Base-by-base conservation (phyloP, 2,329 filamentous ascomycete species). In the Monosporascus sp. region DNA sequence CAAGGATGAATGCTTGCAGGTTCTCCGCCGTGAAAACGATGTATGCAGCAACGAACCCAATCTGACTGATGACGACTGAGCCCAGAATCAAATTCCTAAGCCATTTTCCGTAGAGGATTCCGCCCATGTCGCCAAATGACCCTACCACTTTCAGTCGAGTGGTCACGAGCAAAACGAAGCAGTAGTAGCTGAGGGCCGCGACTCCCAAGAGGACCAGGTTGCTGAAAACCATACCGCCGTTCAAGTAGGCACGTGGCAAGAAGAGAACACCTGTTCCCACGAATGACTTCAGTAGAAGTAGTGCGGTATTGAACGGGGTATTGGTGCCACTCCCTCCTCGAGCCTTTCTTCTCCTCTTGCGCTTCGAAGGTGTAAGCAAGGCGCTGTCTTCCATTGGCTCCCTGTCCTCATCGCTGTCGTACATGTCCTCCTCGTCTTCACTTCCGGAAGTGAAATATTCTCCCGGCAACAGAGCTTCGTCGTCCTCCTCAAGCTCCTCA, bases 81-180 rank as follows among this genome's bases (percentile, higher is more conserved):
- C 80, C 79, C 55, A 99, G 83, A 66, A 99, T 97, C 63, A 95
- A 74, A 55, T 81, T 85, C 55, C 92, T 84, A 87, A 99, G 89
- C 81, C 88, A 92, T 59, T 86, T 88, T 57, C 94, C 94, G 68
- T 94, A 99, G 17, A 99, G 79, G 47, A 90, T 85, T 48, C 90
- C 91, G 50, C 95, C 94, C 73, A 99, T 96, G 65, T 97, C 94
- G 70, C 94, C 94, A 72, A 97, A 99, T 1, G 94, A 97, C n/a
- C 89, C 91, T 48, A 92, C 87, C 27, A 97, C 83, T 66, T 84
- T 88, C 48, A 96, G 76, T 36, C 94, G 87, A 2, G 91, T 94
- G 54, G 86, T 86, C 57, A 97, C 91, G 34, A 99, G 81, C 15
- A 99, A 79, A 42, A 99, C 91, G 72, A 99, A 99, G 74, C 92